Conservation (phyloP, 2,329 filamentous ascomycete species). For the Pseudogymnoascus sp. region DNA sequence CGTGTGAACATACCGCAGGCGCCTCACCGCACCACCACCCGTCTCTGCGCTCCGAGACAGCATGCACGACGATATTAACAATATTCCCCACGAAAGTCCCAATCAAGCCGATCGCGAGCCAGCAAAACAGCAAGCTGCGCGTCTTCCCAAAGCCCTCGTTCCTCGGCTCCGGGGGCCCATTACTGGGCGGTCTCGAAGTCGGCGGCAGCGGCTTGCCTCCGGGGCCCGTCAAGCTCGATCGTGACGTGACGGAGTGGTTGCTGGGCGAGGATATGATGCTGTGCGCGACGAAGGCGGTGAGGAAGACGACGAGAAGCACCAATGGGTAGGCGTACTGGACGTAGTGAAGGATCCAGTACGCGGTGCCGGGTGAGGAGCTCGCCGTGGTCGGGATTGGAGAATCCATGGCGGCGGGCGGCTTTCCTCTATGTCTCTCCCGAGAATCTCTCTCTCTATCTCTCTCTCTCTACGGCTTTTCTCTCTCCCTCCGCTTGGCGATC, state of each 20-base stretch:
- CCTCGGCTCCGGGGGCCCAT: slow-evolving; percentile 41
- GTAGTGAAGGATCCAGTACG: slow-evolving; percentile 21
- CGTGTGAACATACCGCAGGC: slow-evolving; percentile 53
- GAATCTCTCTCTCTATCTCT: too few species aligned
- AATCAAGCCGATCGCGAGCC: slow-evolving; percentile 62
- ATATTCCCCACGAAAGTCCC: slow-evolving; percentile 71
- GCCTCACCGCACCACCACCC: slow-evolving; percentile 79
- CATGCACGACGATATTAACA: slow-evolving; percentile 64
- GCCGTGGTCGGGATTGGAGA: neutral
- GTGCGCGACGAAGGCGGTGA: slow-evolving; percentile 52
- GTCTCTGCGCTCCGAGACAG: slow-evolving; percentile 55
- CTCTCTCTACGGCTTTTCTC: too few species aligned
- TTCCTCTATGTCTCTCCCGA: too few species aligned
- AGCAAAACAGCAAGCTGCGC: slow-evolving; percentile 58
- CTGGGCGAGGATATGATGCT: slow-evolving; percentile 47
- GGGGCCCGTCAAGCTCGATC: slow-evolving; percentile 55
- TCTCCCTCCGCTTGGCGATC: neutral
- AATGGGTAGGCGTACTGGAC: slow-evolving; percentile 49
- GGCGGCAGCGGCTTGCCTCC: slow-evolving; percentile 76
- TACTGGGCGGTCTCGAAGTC: slow-evolving; percentile 43
- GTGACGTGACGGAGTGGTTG: slow-evolving; percentile 34
- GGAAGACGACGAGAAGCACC: slow-evolving; percentile 55
- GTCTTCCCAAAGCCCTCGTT: slow-evolving; percentile 34
- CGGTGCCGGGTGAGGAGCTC: neutral
- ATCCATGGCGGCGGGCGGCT: slow-evolving; percentile 4